These are phyloP conservation scores for Termitomyces sp. DNA, from an alignment of 768 basidiomycete genomes.

Conservation along the genomic window DNA sequence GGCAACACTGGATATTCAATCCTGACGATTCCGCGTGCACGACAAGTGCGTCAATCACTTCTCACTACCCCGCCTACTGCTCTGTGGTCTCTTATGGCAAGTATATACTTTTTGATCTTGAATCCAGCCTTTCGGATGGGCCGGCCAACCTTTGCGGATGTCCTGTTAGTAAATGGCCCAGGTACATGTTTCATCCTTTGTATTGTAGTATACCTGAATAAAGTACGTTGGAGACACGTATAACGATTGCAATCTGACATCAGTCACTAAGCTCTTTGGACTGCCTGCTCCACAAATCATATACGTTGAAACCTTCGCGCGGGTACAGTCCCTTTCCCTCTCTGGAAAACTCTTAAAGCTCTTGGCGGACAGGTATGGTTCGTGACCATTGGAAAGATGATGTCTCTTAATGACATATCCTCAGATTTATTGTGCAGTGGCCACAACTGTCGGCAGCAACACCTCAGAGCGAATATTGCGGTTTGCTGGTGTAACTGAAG, in stretches of 20 bases:
- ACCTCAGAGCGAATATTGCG: conserved; percentile 43
- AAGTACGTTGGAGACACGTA: conserved; percentile 39
- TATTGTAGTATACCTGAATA: conserved; percentile 61
- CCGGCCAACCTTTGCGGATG: conserved; percentile 48
- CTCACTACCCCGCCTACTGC: conserved; percentile 66
- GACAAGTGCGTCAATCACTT: conserved; percentile 78
- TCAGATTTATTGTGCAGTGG: conserved; percentile 91
- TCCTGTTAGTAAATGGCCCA: conserved; percentile 89
- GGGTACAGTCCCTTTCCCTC: conserved; percentile 73
- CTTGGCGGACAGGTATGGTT: conserved; percentile 71
- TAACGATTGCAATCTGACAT: conserved; percentile 7
- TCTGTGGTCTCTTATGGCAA: conserved; percentile 49
- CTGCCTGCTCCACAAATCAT: conserved; percentile 66
- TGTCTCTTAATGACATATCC: background rate
- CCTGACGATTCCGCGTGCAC: conserved; percentile 77
- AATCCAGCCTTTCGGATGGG: conserved; percentile 31
- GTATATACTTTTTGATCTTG: conserved; percentile 57
- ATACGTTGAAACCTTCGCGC: conserved; percentile 93
- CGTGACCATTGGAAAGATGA: background rate
- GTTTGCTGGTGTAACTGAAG: conserved; percentile 55
- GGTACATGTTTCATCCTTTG: conserved; percentile 88
- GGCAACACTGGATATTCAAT: conserved; percentile 34
- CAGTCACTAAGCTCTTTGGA: conserved; percentile 58
- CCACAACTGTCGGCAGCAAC: conserved; percentile 36
- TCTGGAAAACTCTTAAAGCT: conserved; percentile 77